Evolutionary conservation across 495 filamentous ascomycete genomes (phyloP).

Genomic region (Aspergillus campestris): DNA sequence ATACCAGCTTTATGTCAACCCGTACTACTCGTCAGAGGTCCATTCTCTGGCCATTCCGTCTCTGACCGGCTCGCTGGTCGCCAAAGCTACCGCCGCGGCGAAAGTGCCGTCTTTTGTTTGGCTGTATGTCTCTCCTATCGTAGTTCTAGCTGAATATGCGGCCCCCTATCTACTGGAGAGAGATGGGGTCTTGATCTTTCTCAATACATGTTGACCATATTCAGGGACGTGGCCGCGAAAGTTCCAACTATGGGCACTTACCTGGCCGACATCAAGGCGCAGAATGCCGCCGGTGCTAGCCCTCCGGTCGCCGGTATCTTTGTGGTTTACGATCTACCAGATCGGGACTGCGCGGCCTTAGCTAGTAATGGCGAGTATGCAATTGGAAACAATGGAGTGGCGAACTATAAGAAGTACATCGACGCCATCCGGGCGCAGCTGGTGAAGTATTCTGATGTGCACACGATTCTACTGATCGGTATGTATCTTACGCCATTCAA

Average conservation of each 20-base stretch:
- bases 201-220: not conserved
- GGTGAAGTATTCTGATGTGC: slow-evolving; percentile 22
- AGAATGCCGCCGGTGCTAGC: slow-evolving; percentile 45
- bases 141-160: too few relatives aligned
- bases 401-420: slow-evolving; percentile 64
- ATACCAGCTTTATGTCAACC: slow-evolving; percentile 47
- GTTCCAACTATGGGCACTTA: slow-evolving; percentile 50
- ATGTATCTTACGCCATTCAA: slow-evolving; percentile 35
- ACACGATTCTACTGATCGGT: slow-evolving; percentile 46
- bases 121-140: slow-evolving; percentile 40
- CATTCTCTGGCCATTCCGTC: slow-evolving; percentile 43
- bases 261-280: slow-evolving; percentile 46
- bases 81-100: slow-evolving; percentile 43
- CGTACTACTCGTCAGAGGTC: slow-evolving; percentile 51
- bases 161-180: too few relatives aligned
- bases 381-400: slow-evolving; percentile 49
- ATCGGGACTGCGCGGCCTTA: slow-evolving; percentile 68
- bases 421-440: slow-evolving; percentile 40
- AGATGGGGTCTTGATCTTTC: not conserved
- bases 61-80: slow-evolving; percentile 26
- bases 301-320: slow-evolving; percentile 44
- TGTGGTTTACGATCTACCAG: slow-evolving; percentile 71
- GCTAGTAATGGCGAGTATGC: slow-evolving; percentile 70
- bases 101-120: slow-evolving; percentile 62
- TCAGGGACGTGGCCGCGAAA: slow-evolving; percentile 49